Evolutionary conservation across 345 rosid genomes (phyloP), one percentile per base, ranked within the genome.

Genomic region (Passiflora organensis): DNA sequence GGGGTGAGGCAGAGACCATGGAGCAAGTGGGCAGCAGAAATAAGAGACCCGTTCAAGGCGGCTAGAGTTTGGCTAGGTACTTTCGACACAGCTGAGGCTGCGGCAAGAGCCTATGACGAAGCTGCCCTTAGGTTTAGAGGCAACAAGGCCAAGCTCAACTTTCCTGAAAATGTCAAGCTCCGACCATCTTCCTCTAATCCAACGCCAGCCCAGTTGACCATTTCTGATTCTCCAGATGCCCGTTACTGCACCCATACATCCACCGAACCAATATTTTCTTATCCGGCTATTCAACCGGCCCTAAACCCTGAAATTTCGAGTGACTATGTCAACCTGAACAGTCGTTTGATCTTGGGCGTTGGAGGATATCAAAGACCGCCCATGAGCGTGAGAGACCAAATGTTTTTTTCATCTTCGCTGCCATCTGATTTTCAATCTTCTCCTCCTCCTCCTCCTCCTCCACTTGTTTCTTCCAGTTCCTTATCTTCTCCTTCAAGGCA

Each of bases 21-120:
- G 97, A 95, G 95, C 0, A 90, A 90, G 52, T 90, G 97, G 97
- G 97, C 97, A 1, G 97, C 97, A 2, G 97, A 90, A 70, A 90
- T 90, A 41, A 64, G 97, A 53, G 97, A 90, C 57, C 97, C 97
- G 0, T 65, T 90, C 60, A 90, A 79, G 61, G 97, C 97, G 0
- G 82, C 91, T 46, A 73, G 97, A 58, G 97, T 90, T 43, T 90
- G 97, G 97, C 59, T 90, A 1, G 97, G 97, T 28, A 90, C 97
- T 18, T 90, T 90, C 23, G 90, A 87, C 32, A 87, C 89, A 0
- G 91, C 97, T 0, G 97, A 85, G 51, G 86, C 82, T 1, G 96
- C 96, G 13, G 97, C 97, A 17, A 78, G 73, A 52, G 97, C 97
- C 15, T 91, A 91, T 23, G 97, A 87, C 25, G 85, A 74, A 62